Conservation (phyloP, 2,329 filamentous ascomycete genomes). For the Thermothelomyces thermophilus region DNA sequence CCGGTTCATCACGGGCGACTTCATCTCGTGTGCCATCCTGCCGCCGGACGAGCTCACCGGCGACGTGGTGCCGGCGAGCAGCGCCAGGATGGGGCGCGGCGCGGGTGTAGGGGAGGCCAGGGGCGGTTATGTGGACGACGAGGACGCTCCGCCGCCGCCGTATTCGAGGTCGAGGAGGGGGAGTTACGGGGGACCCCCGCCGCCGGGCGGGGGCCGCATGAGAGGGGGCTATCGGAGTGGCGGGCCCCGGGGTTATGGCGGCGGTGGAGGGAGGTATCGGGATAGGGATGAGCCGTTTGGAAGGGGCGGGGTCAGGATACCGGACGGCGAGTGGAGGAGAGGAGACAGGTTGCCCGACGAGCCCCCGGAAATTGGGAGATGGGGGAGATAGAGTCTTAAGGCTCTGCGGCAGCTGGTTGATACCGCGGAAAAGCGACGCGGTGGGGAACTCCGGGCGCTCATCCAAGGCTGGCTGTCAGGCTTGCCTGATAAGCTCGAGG, state of each 20-base stretch:
- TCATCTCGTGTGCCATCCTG: conserved; percentile 73
- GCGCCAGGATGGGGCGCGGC: conserved; percentile 40
- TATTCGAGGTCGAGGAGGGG: conserved; percentile 22
- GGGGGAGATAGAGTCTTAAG: conserved; percentile 29
- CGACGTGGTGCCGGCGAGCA: conserved; percentile 58
- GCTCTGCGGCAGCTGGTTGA: background rate
- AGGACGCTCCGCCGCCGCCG: background rate
- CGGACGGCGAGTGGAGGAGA: conserved; percentile 59
- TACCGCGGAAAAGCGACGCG: too few relatives aligned
- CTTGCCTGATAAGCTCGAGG: background rate
- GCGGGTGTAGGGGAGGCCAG: conserved; percentile 34
- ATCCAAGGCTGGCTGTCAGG: background rate
- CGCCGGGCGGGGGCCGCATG: background rate
- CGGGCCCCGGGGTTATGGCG: conserved; percentile 23
- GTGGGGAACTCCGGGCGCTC: background rate
- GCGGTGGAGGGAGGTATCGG: conserved; percentile 28
- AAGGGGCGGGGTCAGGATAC: conserved; percentile 28
- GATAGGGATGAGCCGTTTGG: conserved; percentile 11
- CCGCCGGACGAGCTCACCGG: conserved; percentile 65
- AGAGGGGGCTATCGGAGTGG: conserved; percentile 2
- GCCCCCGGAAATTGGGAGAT: conserved; percentile 33
- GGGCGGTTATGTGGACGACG: conserved; percentile 5
- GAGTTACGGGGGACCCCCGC: conserved; percentile 16
- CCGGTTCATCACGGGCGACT: conserved; percentile 84
- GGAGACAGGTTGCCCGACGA: conserved; percentile 56